A percentile compares a stretch with the other conserved stretches of the same genome.
These are phyloP conservation scores for Fusarium euwallaceae DNA, from an alignment of 2,329 filamentous ascomycete species.

Conservation along the genomic window DNA sequence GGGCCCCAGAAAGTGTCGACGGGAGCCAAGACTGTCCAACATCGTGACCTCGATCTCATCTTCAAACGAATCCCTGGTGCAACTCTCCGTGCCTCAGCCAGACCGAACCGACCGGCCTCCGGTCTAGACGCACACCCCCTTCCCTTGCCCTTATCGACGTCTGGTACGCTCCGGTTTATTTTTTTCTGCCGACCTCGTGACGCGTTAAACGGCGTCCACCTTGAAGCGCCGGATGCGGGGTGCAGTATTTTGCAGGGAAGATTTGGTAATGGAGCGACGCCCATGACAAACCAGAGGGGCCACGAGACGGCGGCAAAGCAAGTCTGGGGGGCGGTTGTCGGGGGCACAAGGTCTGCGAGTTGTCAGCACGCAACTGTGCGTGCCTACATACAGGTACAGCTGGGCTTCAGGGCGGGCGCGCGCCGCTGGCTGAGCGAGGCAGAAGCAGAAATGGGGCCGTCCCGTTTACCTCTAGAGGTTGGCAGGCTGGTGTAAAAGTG, in stretches of 20 bases:
- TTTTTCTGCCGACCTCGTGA: slow-evolving; percentile 46
- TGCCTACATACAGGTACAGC: not conserved
- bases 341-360: slow-evolving; percentile 19
- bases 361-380: slow-evolving; percentile 32
- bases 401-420: slow-evolving; percentile 3
- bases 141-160: not conserved
- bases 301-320: slow-evolving; percentile 41
- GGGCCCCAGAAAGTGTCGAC: not conserved
- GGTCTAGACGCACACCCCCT: slow-evolving; percentile 30
- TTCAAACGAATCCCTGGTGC: not conserved
- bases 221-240: slow-evolving; percentile 47
- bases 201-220: slow-evolving; percentile 39
- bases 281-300: slow-evolving; percentile 46
- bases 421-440: slow-evolving; percentile 18
- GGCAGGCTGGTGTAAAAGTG: slow-evolving; percentile 28
- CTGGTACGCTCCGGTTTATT: slow-evolving; percentile 23
- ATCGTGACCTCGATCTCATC: slow-evolving; percentile 26
- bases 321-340: slow-evolving; percentile 26
- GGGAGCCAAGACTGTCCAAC: slow-evolving; percentile 18
- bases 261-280: slow-evolving; percentile 45
- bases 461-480: slow-evolving; percentile 31
- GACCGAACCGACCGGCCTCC: slow-evolving; percentile 4
- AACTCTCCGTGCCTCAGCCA: slow-evolving; percentile 22
- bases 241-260: slow-evolving; percentile 39
- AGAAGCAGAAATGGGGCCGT: slow-evolving; percentile 29